phyloP scores from a whole-genome alignment of 2,329 filamentous ascomycete genomes.

The Cephalotrichum gorgonifer region DNA sequence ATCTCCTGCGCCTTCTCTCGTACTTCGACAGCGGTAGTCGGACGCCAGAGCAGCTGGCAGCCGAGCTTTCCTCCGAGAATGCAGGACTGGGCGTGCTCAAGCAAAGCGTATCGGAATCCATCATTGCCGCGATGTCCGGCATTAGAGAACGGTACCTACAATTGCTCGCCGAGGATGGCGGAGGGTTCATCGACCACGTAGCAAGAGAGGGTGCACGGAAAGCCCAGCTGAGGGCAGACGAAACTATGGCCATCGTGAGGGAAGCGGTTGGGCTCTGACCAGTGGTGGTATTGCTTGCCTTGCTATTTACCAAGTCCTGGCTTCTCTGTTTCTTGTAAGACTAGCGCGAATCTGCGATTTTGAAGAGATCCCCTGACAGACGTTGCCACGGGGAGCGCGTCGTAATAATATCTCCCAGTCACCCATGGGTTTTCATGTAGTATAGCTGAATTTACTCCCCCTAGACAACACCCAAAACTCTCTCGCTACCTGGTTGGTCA shows the following conservation, averaged over 20 bases:
- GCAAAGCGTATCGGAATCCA: conserved; percentile 45
- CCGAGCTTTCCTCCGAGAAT: conserved; percentile 19
- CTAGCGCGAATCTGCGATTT: not conserved
- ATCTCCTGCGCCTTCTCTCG: conserved; percentile 71
- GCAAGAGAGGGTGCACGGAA: conserved; percentile 46
- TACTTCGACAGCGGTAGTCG: conserved; percentile 45
- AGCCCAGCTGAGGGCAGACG: conserved; percentile 51
- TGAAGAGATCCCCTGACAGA: no score
- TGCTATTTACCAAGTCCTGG: not conserved
- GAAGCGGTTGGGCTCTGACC: conserved; percentile 37
- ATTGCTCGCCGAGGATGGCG: conserved; percentile 35
- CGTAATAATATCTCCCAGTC: no score
- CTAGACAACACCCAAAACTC: conserved; percentile 66
- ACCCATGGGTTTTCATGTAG: conserved; percentile 29
- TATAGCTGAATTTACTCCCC: conserved; percentile 50
- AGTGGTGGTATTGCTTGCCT: not conserved
- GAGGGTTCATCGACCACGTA: conserved; percentile 44
- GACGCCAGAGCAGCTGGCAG: conserved; percentile 28
- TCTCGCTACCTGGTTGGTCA: conserved; percentile 56
- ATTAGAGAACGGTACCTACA: conserved; percentile 47
- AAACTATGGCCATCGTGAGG: conserved; percentile 44
- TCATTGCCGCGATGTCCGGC: conserved; percentile 40
- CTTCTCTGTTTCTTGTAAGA: not conserved
- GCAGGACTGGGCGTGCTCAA: conserved; percentile 28
- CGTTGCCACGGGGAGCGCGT: no score